phyloP scores from a whole-genome alignment of 2,329 filamentous ascomycete genomes.

The Colletotrichum simmondsii region DNA sequence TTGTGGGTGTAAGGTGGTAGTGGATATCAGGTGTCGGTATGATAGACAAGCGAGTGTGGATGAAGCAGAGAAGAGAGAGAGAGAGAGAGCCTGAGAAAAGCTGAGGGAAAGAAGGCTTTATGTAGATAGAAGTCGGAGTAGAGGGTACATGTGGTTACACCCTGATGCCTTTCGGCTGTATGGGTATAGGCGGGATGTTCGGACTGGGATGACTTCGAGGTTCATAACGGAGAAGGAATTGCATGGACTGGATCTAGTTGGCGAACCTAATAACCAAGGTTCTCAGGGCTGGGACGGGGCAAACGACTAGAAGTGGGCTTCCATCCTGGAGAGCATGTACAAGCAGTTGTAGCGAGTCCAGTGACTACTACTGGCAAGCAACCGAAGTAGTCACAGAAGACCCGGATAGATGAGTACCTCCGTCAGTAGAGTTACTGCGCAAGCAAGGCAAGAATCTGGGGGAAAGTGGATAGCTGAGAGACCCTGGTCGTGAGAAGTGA shows the following conservation, averaged over 20 bases:
- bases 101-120: constrained; percentile 27
- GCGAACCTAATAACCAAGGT: neutral
- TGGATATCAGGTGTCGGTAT: constrained; percentile 14
- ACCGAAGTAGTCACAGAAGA: neutral
- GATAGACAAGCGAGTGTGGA: constrained; percentile 19
- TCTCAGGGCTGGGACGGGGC: neutral
- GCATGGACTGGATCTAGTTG: constrained; percentile 16
- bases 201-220: constrained; percentile 1
- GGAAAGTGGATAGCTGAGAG: neutral
- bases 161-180: neutral
- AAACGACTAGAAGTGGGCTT: neutral
- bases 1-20: constrained; percentile 14
- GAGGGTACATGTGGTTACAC: neutral
- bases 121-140: constrained; percentile 8
- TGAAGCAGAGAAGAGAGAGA: neutral
- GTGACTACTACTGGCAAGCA: neutral
- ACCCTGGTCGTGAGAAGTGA: neutral
- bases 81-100: too few relatives aligned
- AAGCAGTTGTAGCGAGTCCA: neutral
- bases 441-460: constrained; percentile 2
- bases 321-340: neutral
- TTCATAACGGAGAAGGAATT: constrained; percentile 8
- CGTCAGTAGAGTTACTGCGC: neutral
- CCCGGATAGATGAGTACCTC: neutral
- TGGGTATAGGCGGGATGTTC: neutral